Base-by-base conservation (phyloP, 2,329 filamentous ascomycete genomes). In the Sarocladiaceae sp. region DNA sequence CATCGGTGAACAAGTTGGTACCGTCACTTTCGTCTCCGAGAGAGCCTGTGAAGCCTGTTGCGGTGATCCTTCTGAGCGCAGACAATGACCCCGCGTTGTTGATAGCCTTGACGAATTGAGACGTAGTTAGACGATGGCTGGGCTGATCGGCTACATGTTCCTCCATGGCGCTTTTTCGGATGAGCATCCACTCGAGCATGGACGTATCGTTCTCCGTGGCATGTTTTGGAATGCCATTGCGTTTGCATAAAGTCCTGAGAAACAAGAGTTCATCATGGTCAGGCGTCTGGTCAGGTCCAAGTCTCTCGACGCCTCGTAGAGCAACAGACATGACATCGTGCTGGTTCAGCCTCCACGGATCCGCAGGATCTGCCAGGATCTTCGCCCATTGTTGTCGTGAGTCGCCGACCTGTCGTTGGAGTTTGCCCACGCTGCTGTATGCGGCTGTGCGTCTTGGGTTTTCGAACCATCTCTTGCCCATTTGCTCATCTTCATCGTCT, bases 241-340 rank as follows among this genome's bases (percentile, higher is more conserved):
- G 50, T 6, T 41, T 42, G 13, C 55, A 51, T 12, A 58, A 47
- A 47, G 23, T 56, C 49, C 27, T 60, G 44, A 20, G 51, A 26
- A 13, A 41, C 32, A 13, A 40, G 26, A 7, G 42, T 42, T 13
- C 43, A 33, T 6, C 26, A 13, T 1, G 20, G 33, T 1, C 33
- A 10, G 26, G 4, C 26, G 24, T 2, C 4, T 35, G n/a, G 19
- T n/a, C 6, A 7, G 32, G 21, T 46, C 34, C 11, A 26, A 19
- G n/a, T 16, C 13, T 11, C 18, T 16, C 47, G 39, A 48, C 33
- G 29, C 58, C 56, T 5, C 55, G 50, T 20, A 74, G 55, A 12
- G 67, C 64, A 13, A 56, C 58, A 9, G 63, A 64, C 43, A 74
- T 53, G 18, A 75, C 48, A 50, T 76, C 72, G 37, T 65, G 54